Percentiles rank a stretch among this genome's conserved stretches.
Conservation (phyloP, 352 stramenopile genomes). For the Globisporangium cederbergense region DNA sequence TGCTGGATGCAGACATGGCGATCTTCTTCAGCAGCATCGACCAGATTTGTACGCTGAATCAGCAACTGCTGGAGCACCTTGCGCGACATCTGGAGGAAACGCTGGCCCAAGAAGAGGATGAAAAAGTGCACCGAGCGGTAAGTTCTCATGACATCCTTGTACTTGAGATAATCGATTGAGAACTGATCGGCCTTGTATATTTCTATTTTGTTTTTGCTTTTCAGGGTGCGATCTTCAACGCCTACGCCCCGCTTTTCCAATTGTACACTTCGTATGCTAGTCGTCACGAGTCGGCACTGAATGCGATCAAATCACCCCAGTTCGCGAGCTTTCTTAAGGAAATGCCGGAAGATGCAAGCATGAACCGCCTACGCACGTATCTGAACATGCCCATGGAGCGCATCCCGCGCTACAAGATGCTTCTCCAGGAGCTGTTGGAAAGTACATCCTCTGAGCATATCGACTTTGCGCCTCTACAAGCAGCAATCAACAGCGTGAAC, state of each 20-base stretch:
- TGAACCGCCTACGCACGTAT: constrained; percentile 63
- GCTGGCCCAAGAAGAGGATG: constrained; percentile 27
- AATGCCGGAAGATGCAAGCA: constrained; percentile 57
- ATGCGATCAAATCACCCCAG: constrained; percentile 68
- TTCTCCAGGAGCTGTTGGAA: constrained; percentile 72
- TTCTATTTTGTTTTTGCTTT: constrained; percentile 13
- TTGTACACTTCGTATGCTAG: constrained; percentile 85
- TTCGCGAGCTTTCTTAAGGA: constrained; percentile 73
- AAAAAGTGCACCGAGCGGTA: constrained; percentile 24
- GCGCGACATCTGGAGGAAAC: constrained; percentile 74
- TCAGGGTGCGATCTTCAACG: constrained; percentile 82
- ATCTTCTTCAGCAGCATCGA: constrained; percentile 89
- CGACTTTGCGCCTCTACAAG: constrained; percentile 65
- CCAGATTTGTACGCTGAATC: constrained; percentile 86
- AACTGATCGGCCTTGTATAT: constrained; percentile 10
- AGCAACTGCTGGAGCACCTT: constrained; percentile 85
- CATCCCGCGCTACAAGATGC: constrained; percentile 83
- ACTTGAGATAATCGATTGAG: background rate
- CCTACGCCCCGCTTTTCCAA: constrained; percentile 81
- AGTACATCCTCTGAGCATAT: constrained; percentile 68
- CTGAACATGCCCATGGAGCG: constrained; percentile 88
- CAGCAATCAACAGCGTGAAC: constrained; percentile 72
- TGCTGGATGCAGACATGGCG: constrained; percentile 81
- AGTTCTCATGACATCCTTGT: constrained; percentile 1
- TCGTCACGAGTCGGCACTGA: constrained; percentile 65